Base-by-base conservation (phyloP, 1,139 yeast genomes). In the Suhomyces bribrorum region DNA sequence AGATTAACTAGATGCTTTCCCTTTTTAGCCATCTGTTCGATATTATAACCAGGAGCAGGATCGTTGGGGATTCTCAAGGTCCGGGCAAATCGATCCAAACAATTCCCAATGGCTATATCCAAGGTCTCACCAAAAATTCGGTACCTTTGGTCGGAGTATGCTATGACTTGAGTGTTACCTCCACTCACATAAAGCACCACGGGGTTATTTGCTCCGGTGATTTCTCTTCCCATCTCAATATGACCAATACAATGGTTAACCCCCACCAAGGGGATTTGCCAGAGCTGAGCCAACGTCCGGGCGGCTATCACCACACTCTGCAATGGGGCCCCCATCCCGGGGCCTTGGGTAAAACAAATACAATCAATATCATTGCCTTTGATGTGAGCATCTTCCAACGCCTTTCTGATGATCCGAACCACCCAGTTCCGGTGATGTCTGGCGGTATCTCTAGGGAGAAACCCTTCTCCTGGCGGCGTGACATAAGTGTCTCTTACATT, bases 291-390 rank as follows among this genome's bases (percentile, higher is more conserved):
- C 32, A 90, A 66, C 0, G 97, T 83, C 54, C 99, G 72, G 2
- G 98, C 98, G 1, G 95, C 95, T 31, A 92, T 73, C 2, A 86
- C 97, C 27, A 89, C 97, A 46, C 94, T 81, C 53, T 92, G 96
- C 41, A 92, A 67, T 0, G 98, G 99, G 1, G 97, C 97, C 3
- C 98, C 99, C 98, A 92, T 94, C 2, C 99, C 99, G 0, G 98
- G 98, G 4, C 98, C 99, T 61, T 86, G 95, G 2, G 97, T 92
- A 60, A 90, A 92, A 60, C 97, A 89, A 38, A 92, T 86, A 52
- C 95, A 89, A 61, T 90, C 96, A 18, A 92, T 63, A 36, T 88
- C 94, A 2, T 57, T 36, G 0, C 75, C 73, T 41, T 32, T 66
- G n/a, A 88, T 58, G 0, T 65, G 60, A 3, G 96, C 84, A 30